Evolutionary conservation across 208 protist species (phyloP).

Genomic region (Leishmania arabica): DNA sequence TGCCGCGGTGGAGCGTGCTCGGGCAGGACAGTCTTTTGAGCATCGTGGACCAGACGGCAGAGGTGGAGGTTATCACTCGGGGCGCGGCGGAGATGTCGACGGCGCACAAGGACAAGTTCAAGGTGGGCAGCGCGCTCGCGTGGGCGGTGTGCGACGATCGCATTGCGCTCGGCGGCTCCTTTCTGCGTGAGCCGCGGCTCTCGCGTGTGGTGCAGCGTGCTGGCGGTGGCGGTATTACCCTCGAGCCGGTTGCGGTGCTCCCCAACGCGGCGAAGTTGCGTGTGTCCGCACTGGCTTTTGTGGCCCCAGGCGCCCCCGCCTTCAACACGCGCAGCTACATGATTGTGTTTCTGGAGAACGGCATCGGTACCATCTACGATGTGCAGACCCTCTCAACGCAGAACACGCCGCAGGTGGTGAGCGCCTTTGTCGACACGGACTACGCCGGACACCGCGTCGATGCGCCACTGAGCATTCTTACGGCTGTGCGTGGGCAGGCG

Average conservation of each 20-base stretch:
- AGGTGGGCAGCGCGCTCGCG: constrained; percentile 66
- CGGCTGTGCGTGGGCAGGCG: constrained; percentile 49
- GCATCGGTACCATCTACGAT: constrained; percentile 56
- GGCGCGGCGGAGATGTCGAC: constrained; percentile 23
- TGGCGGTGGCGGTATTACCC: constrained; percentile 9
- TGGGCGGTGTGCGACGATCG: constrained; percentile 51
- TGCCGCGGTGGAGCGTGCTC: constrained; percentile 55
- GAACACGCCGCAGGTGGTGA: constrained; percentile 44
- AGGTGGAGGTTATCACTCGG: constrained; percentile 66
- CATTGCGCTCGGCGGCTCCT: constrained; percentile 73
- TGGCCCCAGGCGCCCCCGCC: constrained; percentile 43
- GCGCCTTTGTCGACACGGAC: constrained; percentile 55
- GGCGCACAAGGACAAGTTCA: constrained; percentile 67
- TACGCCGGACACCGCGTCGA: constrained; percentile 50
- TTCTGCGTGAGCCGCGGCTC: constrained; percentile 70
- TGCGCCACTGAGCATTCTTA: constrained; percentile 48
- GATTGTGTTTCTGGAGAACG: constrained; percentile 67
- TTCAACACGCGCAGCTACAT: constrained; percentile 75
- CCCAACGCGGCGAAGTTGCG: constrained; percentile 52
- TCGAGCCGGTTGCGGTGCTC: constrained; percentile 32
- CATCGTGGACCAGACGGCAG: constrained; percentile 51
- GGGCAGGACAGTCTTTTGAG: constrained; percentile 53
- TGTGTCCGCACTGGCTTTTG: constrained; percentile 51
- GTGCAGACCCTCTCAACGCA: constrained; percentile 28
- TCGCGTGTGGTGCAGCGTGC: constrained; percentile 40